Conservation (phyloP, 148 eudicot genomes). For the Amaranthus palmeri region DNA sequence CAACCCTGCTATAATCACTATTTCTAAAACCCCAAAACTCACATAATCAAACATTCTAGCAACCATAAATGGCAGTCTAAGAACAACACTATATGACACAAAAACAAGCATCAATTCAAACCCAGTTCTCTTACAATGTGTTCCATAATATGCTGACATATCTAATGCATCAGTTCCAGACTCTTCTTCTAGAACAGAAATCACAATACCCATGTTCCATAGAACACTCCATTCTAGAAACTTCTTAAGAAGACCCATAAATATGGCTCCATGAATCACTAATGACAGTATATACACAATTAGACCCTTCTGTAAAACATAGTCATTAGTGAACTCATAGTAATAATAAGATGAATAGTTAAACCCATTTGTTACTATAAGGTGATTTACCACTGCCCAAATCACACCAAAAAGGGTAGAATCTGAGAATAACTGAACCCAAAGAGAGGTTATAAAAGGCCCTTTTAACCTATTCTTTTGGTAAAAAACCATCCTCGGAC, state of each 20-base stretch:
- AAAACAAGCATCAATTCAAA: constrained; percentile 10
- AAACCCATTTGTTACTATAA: not conserved
- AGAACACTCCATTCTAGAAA: constrained; percentile 28
- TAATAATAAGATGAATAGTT: not conserved
- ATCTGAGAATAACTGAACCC: constrained; percentile 20
- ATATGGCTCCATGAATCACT: constrained; percentile 8
- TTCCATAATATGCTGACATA: constrained; percentile 24
- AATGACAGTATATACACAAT: not conserved
- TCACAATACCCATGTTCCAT: constrained; percentile 32
- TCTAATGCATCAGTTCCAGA: constrained; percentile 25
- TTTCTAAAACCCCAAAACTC: not conserved
- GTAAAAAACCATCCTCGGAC: not conserved
- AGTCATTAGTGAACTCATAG: not conserved
- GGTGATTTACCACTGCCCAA: constrained; percentile 19
- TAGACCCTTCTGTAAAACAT: not conserved
- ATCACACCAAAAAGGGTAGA: constrained; percentile 16
- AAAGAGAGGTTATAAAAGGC: constrained; percentile 5
- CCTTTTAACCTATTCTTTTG: constrained; percentile 10
- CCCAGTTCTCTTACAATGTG: constrained; percentile 3
- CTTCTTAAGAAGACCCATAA: constrained; percentile 16
- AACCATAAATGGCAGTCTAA: constrained; percentile 14
- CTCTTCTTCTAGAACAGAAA: constrained; percentile 27
- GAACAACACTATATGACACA: constrained; percentile 5
- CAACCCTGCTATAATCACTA: not conserved
- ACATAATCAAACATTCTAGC: not conserved